Conservation (phyloP, 83 land plant species). For the Thuja plicata region DNA sequence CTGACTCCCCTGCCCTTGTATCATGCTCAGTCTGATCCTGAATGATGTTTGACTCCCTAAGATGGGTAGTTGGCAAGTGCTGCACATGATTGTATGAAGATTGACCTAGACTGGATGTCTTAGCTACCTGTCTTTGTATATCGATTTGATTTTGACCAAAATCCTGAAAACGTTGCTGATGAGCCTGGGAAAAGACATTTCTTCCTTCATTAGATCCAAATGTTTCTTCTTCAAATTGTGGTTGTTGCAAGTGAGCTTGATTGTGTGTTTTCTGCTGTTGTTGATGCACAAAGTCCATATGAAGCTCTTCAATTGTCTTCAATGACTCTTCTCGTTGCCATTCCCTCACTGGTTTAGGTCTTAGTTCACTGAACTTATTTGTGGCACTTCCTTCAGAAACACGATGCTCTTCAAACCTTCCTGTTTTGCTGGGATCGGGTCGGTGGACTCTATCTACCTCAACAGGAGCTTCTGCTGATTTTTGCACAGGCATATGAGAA, state of each 20-base stretch:
- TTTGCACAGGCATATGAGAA: neutral
- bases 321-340: neutral
- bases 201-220: neutral
- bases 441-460: neutral
- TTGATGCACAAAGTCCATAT: conserved; percentile 15
- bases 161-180: neutral
- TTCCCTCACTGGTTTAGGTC: neutral
- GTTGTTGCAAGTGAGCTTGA: neutral
- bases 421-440: neutral
- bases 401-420: conserved; percentile 9
- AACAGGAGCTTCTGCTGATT: neutral
- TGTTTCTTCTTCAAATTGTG: conserved; percentile 5
- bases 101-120: neutral
- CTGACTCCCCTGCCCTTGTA: neutral
- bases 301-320: conserved; percentile 13
- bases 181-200: neutral
- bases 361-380: neutral
- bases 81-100: neutral
- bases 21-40: neutral
- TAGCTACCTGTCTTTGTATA: neutral
- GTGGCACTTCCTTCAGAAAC: neutral
- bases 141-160: conserved; percentile 1
- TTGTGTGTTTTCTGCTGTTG: neutral
- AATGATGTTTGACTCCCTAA: neutral
- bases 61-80: neutral